Evolutionary conservation across 495 filamentous ascomycete species (phyloP), one percentile per base, ranked within the genome.

Genomic region (Neurospora tetrasperma): DNA sequence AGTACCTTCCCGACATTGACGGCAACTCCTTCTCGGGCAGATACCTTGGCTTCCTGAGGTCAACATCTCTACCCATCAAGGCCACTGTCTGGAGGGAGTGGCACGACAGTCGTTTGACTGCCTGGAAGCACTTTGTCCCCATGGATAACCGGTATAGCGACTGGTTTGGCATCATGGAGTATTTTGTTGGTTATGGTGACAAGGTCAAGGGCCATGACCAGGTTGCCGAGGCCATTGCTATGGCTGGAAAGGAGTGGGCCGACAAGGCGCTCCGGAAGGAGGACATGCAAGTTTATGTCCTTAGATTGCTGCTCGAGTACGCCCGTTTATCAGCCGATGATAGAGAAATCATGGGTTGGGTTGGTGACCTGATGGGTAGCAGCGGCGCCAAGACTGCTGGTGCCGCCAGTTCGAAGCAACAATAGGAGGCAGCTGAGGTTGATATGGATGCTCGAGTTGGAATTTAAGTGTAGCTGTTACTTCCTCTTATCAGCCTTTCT

Each of bases 141-240:
- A 92, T 96, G 90, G 93, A 95, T 77, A 94, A 90, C 77, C 86
- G 89, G 16, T 94, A 91, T 74, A 84, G 88, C 43, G 93, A 96
- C 78, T 82, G 93, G 66, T 94, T 89, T 70, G 90, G 88, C 3
- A 86, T 96, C 14, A 88, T 96, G 86, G 89, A 92, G 72, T 95
- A 94, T 77, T 94, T 95, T 78, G 74, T 93, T 4, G 92, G 92
- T 14, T 85, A 82, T 62, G 79, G 81, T 5, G 79, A 83, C 38
- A 75, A 75, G 69, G 70, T 68, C 0, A 62, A 27, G 14, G 73
- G 70, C 9, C 70, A 71, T 23, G 73, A 71, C n/a, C 31, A 42
- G 18, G 85, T 84, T 62, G 92, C 89, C 0, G 82, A 87, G 79
- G 83, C 84, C 73, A 90, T 94, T 68, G 91, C 92, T 23, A 79